Base-by-base conservation (phyloP, 2,329 filamentous ascomycete genomes). In the Microthyrium microscopicum region DNA sequence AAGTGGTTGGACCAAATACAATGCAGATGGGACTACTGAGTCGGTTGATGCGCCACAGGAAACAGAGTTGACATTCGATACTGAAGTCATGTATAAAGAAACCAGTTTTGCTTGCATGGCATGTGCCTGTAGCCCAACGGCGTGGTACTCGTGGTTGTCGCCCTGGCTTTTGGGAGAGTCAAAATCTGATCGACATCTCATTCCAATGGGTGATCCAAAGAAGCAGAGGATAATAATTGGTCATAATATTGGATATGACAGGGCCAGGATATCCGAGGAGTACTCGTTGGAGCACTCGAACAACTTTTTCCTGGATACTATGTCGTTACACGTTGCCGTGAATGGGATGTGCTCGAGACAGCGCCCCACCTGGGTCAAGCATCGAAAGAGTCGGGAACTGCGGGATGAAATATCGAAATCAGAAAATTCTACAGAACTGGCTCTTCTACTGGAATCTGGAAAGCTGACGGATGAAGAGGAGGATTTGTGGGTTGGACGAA, bases 311-410 rank as follows among this genome's bases (percentile, higher is more conserved):
- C 57, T 98, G 33, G 89, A 98, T 52, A 98, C 89, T 20, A 98
- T 98, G 89, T 95, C 87, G 2, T 61, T 98, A 15, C 89, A 98
- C 51, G 87, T 93, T 5, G 91, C 91, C 3, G 87, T 93, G 17
- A 98, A 98, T 50, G 89, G 89, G 40, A 98, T 98, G 89, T 98
- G 89, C 55, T 95, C 89, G 16, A 77, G 80, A 42, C 89, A 98
- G 54, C 71, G 89, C 31, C 89, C 91, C 6, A 93, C 82, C 1
- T 98, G 89, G 89, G 84, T 94, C 76, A 91, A 82, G 53, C 82
- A 93, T 54, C 80, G 83, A 51, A 98, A 98, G 58, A 83, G 77
- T 42, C 69, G 77, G 37, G 87, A 95, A 48, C 48, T 87, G 29
- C 66, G 82, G 31, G 85, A 94, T 40, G 79, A 77, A 47, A 73